These are phyloP conservation scores for Aspergillus sojae DNA, from an alignment of 2,329 filamentous ascomycete species.

Conservation along the genomic window DNA sequence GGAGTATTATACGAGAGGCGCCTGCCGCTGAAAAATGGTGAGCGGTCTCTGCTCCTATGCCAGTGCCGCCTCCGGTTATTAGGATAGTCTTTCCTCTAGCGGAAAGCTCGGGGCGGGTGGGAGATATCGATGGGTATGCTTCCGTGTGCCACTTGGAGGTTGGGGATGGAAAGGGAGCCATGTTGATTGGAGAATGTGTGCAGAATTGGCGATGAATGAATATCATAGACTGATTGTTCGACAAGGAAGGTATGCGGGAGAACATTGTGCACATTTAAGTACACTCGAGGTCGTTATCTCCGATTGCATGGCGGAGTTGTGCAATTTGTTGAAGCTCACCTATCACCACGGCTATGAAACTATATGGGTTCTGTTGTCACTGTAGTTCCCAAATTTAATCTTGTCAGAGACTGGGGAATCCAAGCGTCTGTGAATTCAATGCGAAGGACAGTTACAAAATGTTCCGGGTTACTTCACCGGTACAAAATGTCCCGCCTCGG, in stretches of 20 bases:
- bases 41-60: slow-evolving; percentile 51
- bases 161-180: background rate
- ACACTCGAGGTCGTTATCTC: background rate
- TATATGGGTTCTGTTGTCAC: too few relatives aligned
- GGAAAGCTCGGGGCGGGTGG: slow-evolving; percentile 44
- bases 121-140: slow-evolving; percentile 35
- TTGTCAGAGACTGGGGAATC: too few relatives aligned
- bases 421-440: too few relatives aligned
- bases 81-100: slow-evolving; percentile 44
- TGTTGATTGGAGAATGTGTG: background rate
- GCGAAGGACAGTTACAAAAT: background rate
- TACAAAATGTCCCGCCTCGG: too few relatives aligned
- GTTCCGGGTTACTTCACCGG: background rate
- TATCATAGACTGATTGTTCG: background rate
- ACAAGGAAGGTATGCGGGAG: background rate
- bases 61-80: slow-evolving; percentile 50
- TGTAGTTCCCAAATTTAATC: too few relatives aligned
- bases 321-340: background rate
- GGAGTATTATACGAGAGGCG: slow-evolving; percentile 46
- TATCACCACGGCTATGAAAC: background rate
- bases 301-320: background rate
- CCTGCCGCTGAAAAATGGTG: slow-evolving; percentile 49
- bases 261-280: background rate
- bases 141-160: background rate
- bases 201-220: background rate